phyloP scores from a whole-genome alignment of 306 rosid genomes.

The Alnus rubra region DNA sequence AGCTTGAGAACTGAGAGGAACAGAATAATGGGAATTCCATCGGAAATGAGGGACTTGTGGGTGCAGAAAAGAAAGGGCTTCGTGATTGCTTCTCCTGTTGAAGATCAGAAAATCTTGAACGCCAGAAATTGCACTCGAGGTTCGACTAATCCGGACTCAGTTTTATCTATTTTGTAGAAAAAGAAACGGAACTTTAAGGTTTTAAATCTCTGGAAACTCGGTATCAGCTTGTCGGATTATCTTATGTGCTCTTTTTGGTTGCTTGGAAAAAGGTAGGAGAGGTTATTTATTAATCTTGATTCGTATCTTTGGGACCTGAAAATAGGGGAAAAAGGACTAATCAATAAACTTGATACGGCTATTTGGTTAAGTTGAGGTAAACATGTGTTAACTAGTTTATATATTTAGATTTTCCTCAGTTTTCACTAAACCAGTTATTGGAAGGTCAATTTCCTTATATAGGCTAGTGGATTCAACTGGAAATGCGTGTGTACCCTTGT shows the following conservation, averaged over 20 bases:
- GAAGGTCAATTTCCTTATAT: slow-evolving; percentile 1
- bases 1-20: neutral
- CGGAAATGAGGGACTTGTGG: slow-evolving; percentile 63
- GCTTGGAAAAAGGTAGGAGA: slow-evolving; percentile 1
- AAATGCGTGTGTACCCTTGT: neutral
- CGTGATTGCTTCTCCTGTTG: slow-evolving; percentile 72
- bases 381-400: neutral
- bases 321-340: neutral
- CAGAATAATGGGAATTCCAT: slow-evolving; percentile 60
- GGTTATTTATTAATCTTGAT: neutral
- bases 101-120: slow-evolving; percentile 51
- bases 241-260: neutral
- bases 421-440: neutral
- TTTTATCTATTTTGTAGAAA: neutral
- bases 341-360: neutral
- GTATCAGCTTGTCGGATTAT: neutral
- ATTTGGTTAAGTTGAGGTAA: neutral
- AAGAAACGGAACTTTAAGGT: neutral
- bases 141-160: neutral
- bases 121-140: slow-evolving; percentile 59
- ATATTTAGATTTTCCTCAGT: neutral
- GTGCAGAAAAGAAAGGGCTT: slow-evolving; percentile 32
- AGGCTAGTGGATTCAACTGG: neutral
- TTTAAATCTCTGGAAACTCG: neutral
- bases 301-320: neutral